Base-by-base conservation (phyloP, 306 rosid species). In the Amphicarpaea edgeworthii region DNA sequence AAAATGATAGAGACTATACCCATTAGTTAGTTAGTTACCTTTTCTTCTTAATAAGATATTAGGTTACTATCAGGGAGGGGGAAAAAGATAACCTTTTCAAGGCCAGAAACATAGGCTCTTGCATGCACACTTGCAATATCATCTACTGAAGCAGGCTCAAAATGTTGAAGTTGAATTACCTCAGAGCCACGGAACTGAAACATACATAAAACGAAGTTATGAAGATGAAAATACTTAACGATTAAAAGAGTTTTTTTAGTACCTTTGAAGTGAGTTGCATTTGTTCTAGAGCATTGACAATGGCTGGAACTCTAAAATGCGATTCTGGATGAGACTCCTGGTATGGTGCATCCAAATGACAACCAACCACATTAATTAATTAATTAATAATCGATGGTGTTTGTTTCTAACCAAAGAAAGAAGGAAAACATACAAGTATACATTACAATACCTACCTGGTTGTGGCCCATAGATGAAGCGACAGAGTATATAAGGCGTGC, bases 271-370 rank as follows among this genome's bases (percentile, higher is more conserved):
- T 85, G 73, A 92, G 92, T 77, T 90, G 85, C 96, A 82, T 85
- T 54, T 85, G 75, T 55, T 88, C 85, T 41, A 94, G 87, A 72
- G 92, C 90, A 65, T 77, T 49, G 42, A 85, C 86, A 59, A 94
- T 87, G 20, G 97, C 88, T 32, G 97, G 98, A 83, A 94, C 96
- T 87, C 98, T 85, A 51, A 94, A 85, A 86, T 92, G 94, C 58
- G 95, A 92, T 80, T 94, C 98, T 40, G 97, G 98, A 90, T 92
- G 98, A 76, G 98, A 84, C 73, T 94, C 98, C 98, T 94, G 88
- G 79, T 68, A 65, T 17, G 37, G 59, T 37, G 70, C 12, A 77
- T 50, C 24, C 6, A 76, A 59, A 66, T 28, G 53, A 79, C 37
- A 77, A 64, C n/a, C n/a, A n/a, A n/a, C n/a, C n/a, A n/a, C n/a